Base-by-base conservation (phyloP, 2,329 filamentous ascomycete species). In the Calonectria hawksworthii region DNA sequence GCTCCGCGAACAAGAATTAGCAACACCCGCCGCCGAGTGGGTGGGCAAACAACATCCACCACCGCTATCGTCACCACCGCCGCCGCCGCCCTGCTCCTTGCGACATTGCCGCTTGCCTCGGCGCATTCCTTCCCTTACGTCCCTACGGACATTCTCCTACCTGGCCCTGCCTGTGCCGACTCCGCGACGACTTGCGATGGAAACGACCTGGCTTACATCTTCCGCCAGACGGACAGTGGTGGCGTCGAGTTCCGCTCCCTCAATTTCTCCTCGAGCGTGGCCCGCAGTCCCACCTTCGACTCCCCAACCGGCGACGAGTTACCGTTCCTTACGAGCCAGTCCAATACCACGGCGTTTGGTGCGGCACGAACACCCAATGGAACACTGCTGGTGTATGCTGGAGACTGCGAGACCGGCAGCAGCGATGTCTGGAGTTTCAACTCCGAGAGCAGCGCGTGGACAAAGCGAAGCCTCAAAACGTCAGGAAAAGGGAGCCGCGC, bases 341-440 rank as follows among this genome's bases (percentile, higher is more conserved):
- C 86, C 36, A 85, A 85, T 47, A 87, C 86, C 6, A 89, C 88
- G 14, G 88, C 94, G 0, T 97, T 95, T 80, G 89, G 92, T 9
- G 92, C 95, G 0, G 88, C 93, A 0, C 88, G 96, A 38, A 91
- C 94, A 61, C 86, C 90, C 54, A 89, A 91, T 80, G 95, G 95
- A 21, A 91, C 93, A 14, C 89, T 98, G 34, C 90, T 92, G 3
- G 92, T 97, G 2, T 94, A 95, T 71, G 89, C 93, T 0, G 96
- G 96, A 3, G 89, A 93, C 76, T 98, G 96, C 82, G 86, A 90
- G 0, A 85, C 88, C 2, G 87, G 86, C 5, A 85, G 84, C 47
- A 89, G 91, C 16, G 84, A 89, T 41, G 81, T 98, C 70, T 98
- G 95, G 95, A 91, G 87, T 28, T 96, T 93, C 78, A 71, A 56